Base-by-base conservation (phyloP, 768 basidiomycete species). In the Mrakia frigida region DNA sequence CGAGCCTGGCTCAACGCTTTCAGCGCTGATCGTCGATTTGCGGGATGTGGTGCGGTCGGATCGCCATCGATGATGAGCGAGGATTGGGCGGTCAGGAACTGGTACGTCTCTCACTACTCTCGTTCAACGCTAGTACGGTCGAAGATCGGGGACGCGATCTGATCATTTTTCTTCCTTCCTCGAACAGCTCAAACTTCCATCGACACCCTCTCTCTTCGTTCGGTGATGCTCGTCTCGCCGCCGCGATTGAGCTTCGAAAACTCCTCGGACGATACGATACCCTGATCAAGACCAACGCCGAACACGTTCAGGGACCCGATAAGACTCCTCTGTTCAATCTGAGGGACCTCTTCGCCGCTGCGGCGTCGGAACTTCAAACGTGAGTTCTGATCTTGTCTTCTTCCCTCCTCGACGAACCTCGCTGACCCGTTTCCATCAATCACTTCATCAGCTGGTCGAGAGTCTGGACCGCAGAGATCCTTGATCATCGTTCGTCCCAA, bases 391-490 rank as follows among this genome's bases (percentile, higher is more conserved):
- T 2, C 11, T 18, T 4, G n/a, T 50, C 56, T 5, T 6, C 1
- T 56, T n/a, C 28, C 13, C n/a, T 28, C 7, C 56, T n/a, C 56
- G 52, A 4, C 6, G 0, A 13, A 5, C 6, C 56, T 56, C 18
- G 1, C 28, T 28, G 3, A n/a, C 6, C 25, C 13, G 13, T 0
- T 28, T 56, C 21, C 46, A 14, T 50, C 46, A 6, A 2, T 3
- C n/a, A 1, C n/a, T 56, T 23, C 23, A 53, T 46, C 16, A 56
- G 56, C 2, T 56, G 65, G 65, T 25, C 35, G 37, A 16, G 39
- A 37, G 35, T 41, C 37, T 68, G 65, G 65, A 68, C 65, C 16
- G 65, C 37, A 6, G 65, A 68, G 39, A 68, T 68, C 65, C 35
- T 35, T 1, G 37, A 25, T 23, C 65, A 39, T 35, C 23, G 65